phyloP scores from a whole-genome alignment of 306 rosid species.

The Fagus sylvatica region DNA sequence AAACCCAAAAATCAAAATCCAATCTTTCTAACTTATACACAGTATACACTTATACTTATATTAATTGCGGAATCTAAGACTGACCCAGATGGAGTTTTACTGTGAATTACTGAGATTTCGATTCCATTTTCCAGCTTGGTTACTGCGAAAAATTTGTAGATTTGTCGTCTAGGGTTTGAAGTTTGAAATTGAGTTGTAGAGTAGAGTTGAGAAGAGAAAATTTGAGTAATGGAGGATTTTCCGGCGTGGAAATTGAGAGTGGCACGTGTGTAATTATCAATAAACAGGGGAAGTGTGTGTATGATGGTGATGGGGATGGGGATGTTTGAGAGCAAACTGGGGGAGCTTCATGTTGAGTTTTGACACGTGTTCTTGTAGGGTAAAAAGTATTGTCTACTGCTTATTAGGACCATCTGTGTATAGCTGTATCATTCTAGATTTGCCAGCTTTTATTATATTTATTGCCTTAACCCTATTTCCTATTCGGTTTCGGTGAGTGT shows the following conservation, averaged over 20 bases:
- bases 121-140: too few relatives aligned
- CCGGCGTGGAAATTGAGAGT: conserved; percentile 55
- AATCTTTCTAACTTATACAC: too few relatives aligned
- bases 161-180: conserved; percentile 45
- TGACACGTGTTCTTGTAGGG: conserved; percentile 62
- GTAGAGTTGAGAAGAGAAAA: not conserved
- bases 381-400: too few relatives aligned
- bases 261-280: conserved; percentile 63
- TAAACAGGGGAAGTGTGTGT: not conserved
- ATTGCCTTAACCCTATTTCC: too few relatives aligned
- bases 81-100: not conserved
- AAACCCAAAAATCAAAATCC: not conserved
- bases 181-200: not conserved
- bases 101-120: not conserved
- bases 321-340: conserved; percentile 20
- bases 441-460: too few relatives aligned
- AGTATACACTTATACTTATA: not conserved
- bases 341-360: not conserved
- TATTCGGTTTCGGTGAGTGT: too few relatives aligned
- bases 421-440: too few relatives aligned
- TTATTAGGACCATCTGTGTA: too few relatives aligned
- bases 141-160: too few relatives aligned
- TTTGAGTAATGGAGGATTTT: conserved; percentile 23
- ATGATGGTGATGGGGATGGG: conserved; percentile 32
- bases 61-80: not conserved